phyloP scores from a whole-genome alignment of 495 filamentous ascomycete species.

The Podospora tetraspora region DNA sequence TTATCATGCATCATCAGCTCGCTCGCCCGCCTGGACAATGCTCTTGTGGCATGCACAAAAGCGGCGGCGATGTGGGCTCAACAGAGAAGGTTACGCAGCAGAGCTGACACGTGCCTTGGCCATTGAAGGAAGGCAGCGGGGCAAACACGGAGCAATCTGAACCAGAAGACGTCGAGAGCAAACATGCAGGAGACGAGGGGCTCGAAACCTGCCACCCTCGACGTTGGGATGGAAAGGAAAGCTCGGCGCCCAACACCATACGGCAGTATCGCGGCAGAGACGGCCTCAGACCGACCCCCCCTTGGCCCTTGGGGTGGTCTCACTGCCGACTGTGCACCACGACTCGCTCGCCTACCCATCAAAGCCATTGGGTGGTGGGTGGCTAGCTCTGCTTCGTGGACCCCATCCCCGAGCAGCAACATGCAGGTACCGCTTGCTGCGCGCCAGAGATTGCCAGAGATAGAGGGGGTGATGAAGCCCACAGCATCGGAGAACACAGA shows the following conservation, averaged over 20 bases:
- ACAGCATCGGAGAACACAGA: conserved; percentile 13
- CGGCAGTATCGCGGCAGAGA: conserved; percentile 10
- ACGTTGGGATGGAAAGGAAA: neutral
- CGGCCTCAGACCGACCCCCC: conserved; percentile 3
- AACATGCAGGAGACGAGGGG: conserved; percentile 9
- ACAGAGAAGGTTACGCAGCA: conserved; percentile 4
- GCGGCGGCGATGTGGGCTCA: neutral
- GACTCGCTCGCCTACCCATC: conserved; percentile 10
- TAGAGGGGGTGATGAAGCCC: neutral
- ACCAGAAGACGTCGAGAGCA: conserved; percentile 5
- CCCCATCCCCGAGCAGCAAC: neutral
- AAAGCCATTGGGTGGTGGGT: conserved; percentile 14
- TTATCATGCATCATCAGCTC: neutral
- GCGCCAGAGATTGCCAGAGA: neutral
- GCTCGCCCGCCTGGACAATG: neutral
- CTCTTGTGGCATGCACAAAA: neutral
- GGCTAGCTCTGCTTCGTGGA: neutral
- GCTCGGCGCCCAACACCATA: neutral
- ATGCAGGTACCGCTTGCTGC: neutral
- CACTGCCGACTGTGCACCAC: conserved; percentile 8
- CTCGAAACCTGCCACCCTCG: neutral
- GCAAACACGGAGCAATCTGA: conserved; percentile 9
- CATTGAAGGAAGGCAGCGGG: neutral
- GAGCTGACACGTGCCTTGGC: conserved; percentile 2
- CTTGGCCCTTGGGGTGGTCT: conserved; percentile 9